Base-by-base conservation (phyloP, 148 eudicot species). In the Diospyros lotus region DNA sequence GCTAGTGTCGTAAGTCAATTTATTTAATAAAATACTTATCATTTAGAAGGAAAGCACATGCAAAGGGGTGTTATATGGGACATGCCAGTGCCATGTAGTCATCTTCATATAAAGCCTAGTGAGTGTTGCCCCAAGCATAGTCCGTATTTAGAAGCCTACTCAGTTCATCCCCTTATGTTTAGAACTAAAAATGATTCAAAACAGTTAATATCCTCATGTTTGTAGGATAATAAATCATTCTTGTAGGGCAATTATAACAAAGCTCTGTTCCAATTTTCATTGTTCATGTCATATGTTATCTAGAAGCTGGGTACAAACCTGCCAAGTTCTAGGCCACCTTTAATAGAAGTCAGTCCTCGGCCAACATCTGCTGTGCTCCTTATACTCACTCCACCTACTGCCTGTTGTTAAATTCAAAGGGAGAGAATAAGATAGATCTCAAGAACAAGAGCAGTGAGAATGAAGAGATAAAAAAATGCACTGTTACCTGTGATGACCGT, bases 261-360 rank as follows among this genome's bases (percentile, higher is more conserved):
- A 12, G 3, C 54, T 3, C 56, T 67, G 52, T 48, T 48, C 4
- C 52, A n/a, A 40, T 44, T 18, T 51, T 60, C 18, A 9, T 62
- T 43, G 59, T 28, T 64, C 66, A 65, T 18, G 10, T 58, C 42
- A n/a, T 74, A 69, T 46, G 63, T 53, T 40, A 17, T 64, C 62
- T 43, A 46, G 67, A n/a, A 9, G 41, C 53, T 40, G n/a, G 48
- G 10, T 4, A 78, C 87, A 46, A 74, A 93, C 98, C 98, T 90
- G 87, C 87, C 89, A 84, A 73, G 84, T 75, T 86, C 91, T 5
- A 69, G 46, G 80, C 85, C 89, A 75, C 82, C 82, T 73, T 85
- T 80, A 73, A 74, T 78, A 73, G 89, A 73, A 82, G 81, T 58
- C 73, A 74, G 80, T 62, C 75, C 91, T 74, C 83, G 78, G 60